A percentile compares a stretch with the other conserved stretches of the same genome.
phyloP scores from a whole-genome alignment of 1,139 yeast species.

The Schizosaccharomyces versatilis region DNA sequence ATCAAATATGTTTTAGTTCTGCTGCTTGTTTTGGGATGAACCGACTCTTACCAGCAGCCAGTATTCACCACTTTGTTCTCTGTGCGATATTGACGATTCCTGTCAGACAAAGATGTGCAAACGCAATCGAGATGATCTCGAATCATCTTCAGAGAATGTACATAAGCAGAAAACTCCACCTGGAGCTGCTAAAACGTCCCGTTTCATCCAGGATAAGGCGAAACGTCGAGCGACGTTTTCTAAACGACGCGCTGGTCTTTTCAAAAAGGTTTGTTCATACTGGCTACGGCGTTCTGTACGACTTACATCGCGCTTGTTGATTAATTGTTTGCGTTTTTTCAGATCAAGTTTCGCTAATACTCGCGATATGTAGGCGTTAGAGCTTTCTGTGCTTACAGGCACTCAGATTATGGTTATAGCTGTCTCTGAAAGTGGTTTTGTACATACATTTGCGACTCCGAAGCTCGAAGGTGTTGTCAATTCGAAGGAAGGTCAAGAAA shows the following conservation, averaged over 20 bases:
- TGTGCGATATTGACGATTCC: no score
- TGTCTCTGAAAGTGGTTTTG: conserved; percentile 91
- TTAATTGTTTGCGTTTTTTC: not conserved
- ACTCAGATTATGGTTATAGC: conserved; percentile 85
- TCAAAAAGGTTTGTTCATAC: conserved; percentile 35
- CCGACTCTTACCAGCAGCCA: no score
- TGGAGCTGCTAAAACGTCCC: no score
- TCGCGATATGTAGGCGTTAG: conserved; percentile 40
- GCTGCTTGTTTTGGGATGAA: no score
- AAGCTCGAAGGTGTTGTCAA: conserved; percentile 93
- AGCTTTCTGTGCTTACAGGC: conserved; percentile 82
- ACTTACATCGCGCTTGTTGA: not conserved
- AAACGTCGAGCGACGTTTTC: conserved; percentile 94
- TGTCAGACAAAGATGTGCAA: no score
- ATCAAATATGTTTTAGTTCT: no score
- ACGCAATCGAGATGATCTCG: no score
- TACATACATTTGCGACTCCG: conserved; percentile 95
- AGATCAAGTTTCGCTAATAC: not conserved
- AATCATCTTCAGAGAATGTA: no score
- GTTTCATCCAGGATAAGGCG: conserved; percentile 89
- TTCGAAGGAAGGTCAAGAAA: conserved; percentile 85
- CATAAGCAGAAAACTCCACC: no score
- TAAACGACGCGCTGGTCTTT: conserved; percentile 93
- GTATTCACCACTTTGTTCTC: no score
- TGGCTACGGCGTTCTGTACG: no score